These are phyloP conservation scores for Eucalyptus erythrocorys DNA, from an alignment of 345 rosid species.

Conservation along the genomic window DNA sequence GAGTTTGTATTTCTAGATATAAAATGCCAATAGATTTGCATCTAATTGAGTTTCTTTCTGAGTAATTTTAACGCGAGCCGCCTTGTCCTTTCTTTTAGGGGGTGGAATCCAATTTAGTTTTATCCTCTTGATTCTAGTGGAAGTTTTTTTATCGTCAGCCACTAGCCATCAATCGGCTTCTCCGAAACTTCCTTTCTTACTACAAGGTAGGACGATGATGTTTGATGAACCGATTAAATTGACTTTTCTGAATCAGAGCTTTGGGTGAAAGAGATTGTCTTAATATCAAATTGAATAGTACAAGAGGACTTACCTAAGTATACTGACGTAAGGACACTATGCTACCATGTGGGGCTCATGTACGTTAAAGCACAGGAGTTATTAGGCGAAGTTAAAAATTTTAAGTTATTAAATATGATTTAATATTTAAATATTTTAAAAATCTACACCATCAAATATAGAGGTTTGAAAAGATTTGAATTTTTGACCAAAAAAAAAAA, in stretches of 20 bases:
- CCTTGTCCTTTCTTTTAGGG: not conserved
- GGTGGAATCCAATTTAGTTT: not conserved
- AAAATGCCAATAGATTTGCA: not conserved
- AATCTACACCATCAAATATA: not conserved
- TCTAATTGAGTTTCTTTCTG: not conserved
- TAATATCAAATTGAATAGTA: not conserved
- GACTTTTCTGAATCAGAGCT: not conserved
- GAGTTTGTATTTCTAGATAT: fast-evolving
- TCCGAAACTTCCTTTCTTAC: not conserved
- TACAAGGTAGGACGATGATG: not conserved
- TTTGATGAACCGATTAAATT: not conserved
- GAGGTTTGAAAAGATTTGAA: fast-evolving
- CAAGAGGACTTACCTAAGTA: not conserved
- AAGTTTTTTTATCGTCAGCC: not conserved
- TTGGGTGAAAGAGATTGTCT: not conserved
- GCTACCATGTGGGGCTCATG: not conserved
- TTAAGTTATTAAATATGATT: not conserved
- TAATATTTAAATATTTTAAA: not conserved
- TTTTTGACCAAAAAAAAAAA: too few relatives aligned
- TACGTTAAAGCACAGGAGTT: not conserved
- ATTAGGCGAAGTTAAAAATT: not conserved
- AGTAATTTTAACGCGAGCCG: fast-evolving
- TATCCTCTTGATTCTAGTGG: not conserved
- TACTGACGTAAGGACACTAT: not conserved
- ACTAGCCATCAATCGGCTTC: not conserved